Evolutionary conservation across 2,329 filamentous ascomycete species (phyloP), one percentile per base, ranked within the genome.

Genomic region (Diaporthe aspalathi): DNA sequence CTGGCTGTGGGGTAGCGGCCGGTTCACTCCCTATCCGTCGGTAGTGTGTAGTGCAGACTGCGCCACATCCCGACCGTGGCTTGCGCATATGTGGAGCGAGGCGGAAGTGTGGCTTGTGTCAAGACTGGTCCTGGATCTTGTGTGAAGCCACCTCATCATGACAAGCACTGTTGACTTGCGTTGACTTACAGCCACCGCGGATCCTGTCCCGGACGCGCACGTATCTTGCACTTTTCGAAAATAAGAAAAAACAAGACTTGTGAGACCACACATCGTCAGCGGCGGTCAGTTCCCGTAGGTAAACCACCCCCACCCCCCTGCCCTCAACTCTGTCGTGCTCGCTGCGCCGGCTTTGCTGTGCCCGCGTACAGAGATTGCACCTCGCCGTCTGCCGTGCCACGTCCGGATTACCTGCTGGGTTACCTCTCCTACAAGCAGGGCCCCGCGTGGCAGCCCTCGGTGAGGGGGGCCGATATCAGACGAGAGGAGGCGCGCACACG

Each of bases 401-500:
- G 45, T 50, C 43, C 43, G 43, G 35, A 38, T 12, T 38, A 50
- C 35, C n/a, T 49, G 45, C 60, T 65, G 60, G n/a, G 43, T 50
- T 11, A 22, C 45, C 29, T 24, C 60, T 29, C 22, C 35, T 38
- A 12, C 11, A 12, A 38, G 35, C 9, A 38, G 12, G n/a, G 32
- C 35, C 60, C n/a, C n/a, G n/a, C 29, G 29, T 11, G 57, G 12
- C 60, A 38, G 9, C 60, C 35, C 20, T 49, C 60, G 60, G 60
- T 65, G 60, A 49, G 60, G 50, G 24, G 50, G 24, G 60, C 60
- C 60, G 60, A 65, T 65, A 65, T 65, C 60, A 65, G n/a, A n/a
- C n/a, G n/a, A n/a, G n/a, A 35, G 20, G 29, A 45, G 40, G 3
- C n/a, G n/a, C 52, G 16, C 52, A 20, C 54, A 16, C 32, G n/a